Evolutionary conservation across 352 stramenopile genomes (phyloP).

Genomic region (Phytopythium litorale): DNA sequence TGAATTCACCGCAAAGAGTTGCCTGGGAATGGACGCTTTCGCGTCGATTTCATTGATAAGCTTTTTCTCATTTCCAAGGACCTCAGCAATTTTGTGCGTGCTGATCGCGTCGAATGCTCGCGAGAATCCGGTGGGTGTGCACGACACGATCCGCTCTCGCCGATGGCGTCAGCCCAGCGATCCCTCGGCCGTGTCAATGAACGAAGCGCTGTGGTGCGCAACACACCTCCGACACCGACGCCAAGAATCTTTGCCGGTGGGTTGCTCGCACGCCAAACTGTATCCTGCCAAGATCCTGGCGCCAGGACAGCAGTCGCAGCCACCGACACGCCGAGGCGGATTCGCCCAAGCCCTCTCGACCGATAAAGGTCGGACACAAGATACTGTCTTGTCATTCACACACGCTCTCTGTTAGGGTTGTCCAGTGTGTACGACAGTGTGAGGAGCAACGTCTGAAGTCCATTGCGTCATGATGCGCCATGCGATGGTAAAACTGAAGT

Average conservation of each 20-base stretch:
- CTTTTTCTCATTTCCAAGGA: background rate
- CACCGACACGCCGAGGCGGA: background rate
- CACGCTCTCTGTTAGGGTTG: too few species aligned
- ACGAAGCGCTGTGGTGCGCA: background rate
- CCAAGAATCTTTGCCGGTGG: background rate
- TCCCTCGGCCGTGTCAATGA: background rate
- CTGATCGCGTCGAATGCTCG: background rate
- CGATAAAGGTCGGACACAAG: too few species aligned
- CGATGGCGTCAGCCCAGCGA: background rate
- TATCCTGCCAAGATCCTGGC: background rate
- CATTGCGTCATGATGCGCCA: background rate
- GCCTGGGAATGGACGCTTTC: constrained; percentile 1
- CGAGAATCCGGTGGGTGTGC: background rate
- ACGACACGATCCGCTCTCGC: background rate
- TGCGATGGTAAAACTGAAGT: constrained; percentile 2
- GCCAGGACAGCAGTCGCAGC: background rate
- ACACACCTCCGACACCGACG: background rate
- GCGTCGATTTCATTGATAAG: constrained; percentile 1
- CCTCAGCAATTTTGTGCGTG: background rate
- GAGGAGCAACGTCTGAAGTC: background rate
- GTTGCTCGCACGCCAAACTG: background rate
- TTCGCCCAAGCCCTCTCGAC: too few species aligned
- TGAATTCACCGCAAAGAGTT: constrained; percentile 3
- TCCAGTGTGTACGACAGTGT: too few species aligned
- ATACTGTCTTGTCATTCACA: too few species aligned